Evolutionary conservation across 1,284 basidiomycete species (phyloP), one percentile per base, ranked within the genome.

Genomic region (Xerocomus tenax): DNA sequence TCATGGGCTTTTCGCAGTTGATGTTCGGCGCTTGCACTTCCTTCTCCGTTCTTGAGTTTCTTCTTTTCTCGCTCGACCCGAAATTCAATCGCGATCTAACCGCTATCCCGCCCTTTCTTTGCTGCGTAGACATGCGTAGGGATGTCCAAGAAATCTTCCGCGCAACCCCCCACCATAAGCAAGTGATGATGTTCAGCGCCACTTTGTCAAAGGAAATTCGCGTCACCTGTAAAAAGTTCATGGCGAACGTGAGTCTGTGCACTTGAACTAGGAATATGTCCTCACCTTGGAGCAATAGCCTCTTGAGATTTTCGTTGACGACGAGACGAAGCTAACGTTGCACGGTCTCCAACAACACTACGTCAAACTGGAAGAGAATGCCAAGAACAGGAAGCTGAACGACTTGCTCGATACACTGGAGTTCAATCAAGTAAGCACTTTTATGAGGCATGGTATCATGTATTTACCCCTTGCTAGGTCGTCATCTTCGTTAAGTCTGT

Each of bases 141-240:
- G 96, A 99, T 69, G 95, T 99, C 55, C 96, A 99, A 81, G 96
- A 99, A 75, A 98, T 99, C 64, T 99, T 98, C 84, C 87, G 94
- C 61, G 82, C 92, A 15, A 98, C 96, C n/a, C 96, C 96, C 51
- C 95, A 97, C 72, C 93, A 97, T 81, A 99, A 99, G 78, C 96
- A 99, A 78, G 96, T 99, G 58, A 98, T 98, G 96, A 98, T 99
- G 96, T 99, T 99, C 78, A 95, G 91, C 62, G 96, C 96, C 42
- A 99, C 96, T 1, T 75, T 99, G 54, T 84, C 92, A 51, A 98
- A 98, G 77, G 96, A 98, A 58, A 95, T 98, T 54, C 82, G 96
- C 51, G 81, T 86, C 7, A 98, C 94, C 0, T 99, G 96, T 82
- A 98, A 98, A 75, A 98, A 98, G 72, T 99, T 99, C 71, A 99